Evolutionary conservation across 2,329 filamentous ascomycete species (phyloP), one percentile per base, ranked within the genome.

Genomic region (Aspergillus intermedius): DNA sequence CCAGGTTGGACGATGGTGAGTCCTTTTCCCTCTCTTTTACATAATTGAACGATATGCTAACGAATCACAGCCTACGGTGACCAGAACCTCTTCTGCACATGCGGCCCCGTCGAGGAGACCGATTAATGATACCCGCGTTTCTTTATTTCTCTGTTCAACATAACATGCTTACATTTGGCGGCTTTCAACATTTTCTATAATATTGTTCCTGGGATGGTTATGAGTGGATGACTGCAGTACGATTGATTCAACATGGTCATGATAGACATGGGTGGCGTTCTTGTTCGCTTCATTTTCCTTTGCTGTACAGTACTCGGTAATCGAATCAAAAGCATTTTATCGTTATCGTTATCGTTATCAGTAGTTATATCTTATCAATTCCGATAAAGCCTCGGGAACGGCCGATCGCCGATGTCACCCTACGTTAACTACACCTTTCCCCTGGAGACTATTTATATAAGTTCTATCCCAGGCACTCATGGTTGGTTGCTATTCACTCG

Each of bases 11-110:
- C 66, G 91, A 96, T 75, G 80, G 88, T 91, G 70, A 77, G 86
- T 77, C n/a, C 9, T 30, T 8, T 19, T 9, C 6, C 17, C n/a
- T n/a, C 19, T 47, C 7, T 34, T 6, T 21, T 9, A 10, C 21
- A 23, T n/a, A 21, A 47, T 25, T 48, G 42, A 42, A 12, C 4
- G 10, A 30, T 15, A 35, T 49, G 49, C 64, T 70, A 63, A 67
- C 54, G 12, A 10, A 37, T 13, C 41, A 15, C 58, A 91, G 88
- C 88, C 10, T 95, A 88, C 62, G 91, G 91, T 51, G 91, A 96
- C 65, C 80, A 85, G 62, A 95, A 96, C 73, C 81, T 96, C 52
- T 95, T 95, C 79, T 96, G 91, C 77, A 94, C 89, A 8, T 96
- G 91, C 68, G 86, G 88, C 35, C 89, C 91, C 0, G 87, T 95